These are phyloP conservation scores for Cryptosporidium sp. DNA, from an alignment of 169 alveolate genomes.

Conservation along the genomic window DNA sequence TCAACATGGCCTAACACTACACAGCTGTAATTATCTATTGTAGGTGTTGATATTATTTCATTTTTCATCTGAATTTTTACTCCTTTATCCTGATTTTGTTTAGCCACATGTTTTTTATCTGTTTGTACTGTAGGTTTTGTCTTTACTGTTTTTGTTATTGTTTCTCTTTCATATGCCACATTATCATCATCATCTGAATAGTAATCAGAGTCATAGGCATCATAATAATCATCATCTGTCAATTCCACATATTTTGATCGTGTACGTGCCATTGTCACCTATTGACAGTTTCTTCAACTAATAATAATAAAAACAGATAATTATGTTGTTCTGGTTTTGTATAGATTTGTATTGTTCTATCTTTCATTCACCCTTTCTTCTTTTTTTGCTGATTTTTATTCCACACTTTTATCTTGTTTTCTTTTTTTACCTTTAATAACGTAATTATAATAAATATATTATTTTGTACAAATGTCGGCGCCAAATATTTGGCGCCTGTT, in stretches of 20 bases:
- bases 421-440: not conserved
- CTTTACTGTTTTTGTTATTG: not conserved
- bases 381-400: not conserved
- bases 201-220: constrained; percentile 20
- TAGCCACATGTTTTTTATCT: not conserved
- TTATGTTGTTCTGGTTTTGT: too few relatives aligned
- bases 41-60: not conserved
- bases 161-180: not conserved
- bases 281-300: not conserved
- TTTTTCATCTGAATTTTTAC: not conserved
- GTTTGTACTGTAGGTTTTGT: not conserved
- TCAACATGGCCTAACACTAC: constrained; percentile 96
- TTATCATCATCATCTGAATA: not conserved
- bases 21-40: constrained; percentile 76
- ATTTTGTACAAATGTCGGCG: not conserved
- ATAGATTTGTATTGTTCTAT: not conserved
- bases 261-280: constrained; percentile 20
- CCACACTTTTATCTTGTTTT: not conserved
- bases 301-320: too few relatives aligned
- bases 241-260: constrained; percentile 41
- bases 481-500: not conserved
- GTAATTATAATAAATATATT: not conserved
- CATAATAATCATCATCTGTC: constrained; percentile 68
- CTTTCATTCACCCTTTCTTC: not conserved
- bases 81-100: not conserved